Evolutionary conservation across 768 basidiomycete genomes (phyloP), one percentile per base, ranked within the genome.

Genomic region (Lactifluus subvellereus): DNA sequence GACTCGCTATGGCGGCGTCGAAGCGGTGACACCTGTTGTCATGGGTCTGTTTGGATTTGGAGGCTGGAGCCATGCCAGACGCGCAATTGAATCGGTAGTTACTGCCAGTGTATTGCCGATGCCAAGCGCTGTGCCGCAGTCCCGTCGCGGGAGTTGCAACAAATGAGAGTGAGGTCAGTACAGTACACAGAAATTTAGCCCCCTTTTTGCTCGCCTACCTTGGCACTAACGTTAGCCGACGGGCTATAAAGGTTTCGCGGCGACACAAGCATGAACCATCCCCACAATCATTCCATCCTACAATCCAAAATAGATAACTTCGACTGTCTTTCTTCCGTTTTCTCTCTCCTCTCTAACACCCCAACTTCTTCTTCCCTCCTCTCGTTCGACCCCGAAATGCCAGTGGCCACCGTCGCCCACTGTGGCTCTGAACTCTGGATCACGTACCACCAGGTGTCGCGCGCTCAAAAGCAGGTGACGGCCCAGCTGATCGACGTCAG

Each of bases 401-500:
- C 45, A 9, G 3, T 37, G 4, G 2, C 33, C n/a, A 9, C 11
- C 13, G 27, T 51, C 27, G 27, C 27, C 27, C 35, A n/a, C 40
- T 22, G 18, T 27, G 8, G 63, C 59, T 56, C 70, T 65, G 79
- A 80, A 66, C 73, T 81, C 69, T 80, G 79, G 79, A 72, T 82
- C 59, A 76, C 77, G 54, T 82, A 80, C 72, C 76, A 79, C 67
- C 76, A 80, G 66, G 73, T 72, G 42, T 82, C 79, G 48, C 79
- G 79, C 51, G 71, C 69, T 30, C 71, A 74, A 69, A 74, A 74
- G 65, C 74, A 78, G 11, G 69, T 70, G 18, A 79, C 79, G 20
- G 75, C 78, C 37, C 80, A 80, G 71, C 77, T 81, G 71, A 72
- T 82, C 57, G 79, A 80, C 68, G 72, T 81, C 59, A 75, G 77